Base-by-base conservation (phyloP, 495 filamentous ascomycete species). In the Viridothelium virens region DNA sequence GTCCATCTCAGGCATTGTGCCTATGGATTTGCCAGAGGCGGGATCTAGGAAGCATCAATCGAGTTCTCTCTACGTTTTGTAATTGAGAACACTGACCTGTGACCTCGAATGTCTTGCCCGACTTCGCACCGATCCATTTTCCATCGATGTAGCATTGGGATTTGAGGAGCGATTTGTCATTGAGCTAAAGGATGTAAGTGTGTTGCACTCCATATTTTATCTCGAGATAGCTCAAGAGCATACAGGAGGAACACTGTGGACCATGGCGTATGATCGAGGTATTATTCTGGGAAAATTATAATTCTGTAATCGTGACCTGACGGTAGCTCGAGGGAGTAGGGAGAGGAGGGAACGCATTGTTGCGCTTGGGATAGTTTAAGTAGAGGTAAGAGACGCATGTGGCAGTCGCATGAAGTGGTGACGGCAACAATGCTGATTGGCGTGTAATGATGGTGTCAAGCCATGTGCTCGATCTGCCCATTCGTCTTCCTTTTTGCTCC, bases 1-100 rank as follows among this genome's bases (percentile, higher is more conserved):
- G 68, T 84, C 80, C 78, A 93, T 91, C 69, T 97, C 92, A 61
- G 92, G 92, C 74, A 87, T 88, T 18, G 84, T 90, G 67, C 89
- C 90, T 70, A 97, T 92, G 33, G 88, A 71, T 67, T 90, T 84
- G 63, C 87, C 89, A 33, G 89, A 90, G 10, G 90, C 86, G 1
- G 92, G 92, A 74, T 96, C 91, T 90, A 65, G 41, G 34, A 56
- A 38, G 36, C 38, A n/a, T 53, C 62, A 56, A 59, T 38, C 47
- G 16, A 1, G 53, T 25, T n/a, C 44, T 33, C 61, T 25, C 37
- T 11, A 66, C 2, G 59, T 14, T 3, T 31, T 39, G 59, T 47
- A 62, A 41, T 65, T 3, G 16, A 37, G 31, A 0, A 31, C 25
- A 47, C 67, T 62, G 63, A 76, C 74, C 74, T 63, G 56, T 71